Conservation (phyloP, 169 alveolate species). For the Sarcocystis neurona region DNA sequence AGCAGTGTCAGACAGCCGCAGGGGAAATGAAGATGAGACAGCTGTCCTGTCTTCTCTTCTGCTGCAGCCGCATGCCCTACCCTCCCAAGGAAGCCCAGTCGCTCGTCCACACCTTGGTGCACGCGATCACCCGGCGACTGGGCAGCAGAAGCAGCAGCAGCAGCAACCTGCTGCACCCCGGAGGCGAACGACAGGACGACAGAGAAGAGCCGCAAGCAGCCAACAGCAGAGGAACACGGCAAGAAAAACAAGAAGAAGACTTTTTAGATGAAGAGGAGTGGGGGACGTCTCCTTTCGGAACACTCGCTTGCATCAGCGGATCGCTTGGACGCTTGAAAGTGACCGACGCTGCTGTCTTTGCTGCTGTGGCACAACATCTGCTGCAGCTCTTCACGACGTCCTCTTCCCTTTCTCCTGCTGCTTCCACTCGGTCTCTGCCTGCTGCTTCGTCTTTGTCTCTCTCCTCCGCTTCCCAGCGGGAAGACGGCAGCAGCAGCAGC, state of each 20-base stretch:
- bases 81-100: slow-evolving; percentile 40
- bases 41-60: slow-evolving; percentile 45
- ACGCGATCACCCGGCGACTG: slow-evolving; percentile 21
- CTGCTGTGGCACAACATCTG: not conserved
- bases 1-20: slow-evolving; percentile 13
- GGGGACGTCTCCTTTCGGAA: slow-evolving; percentile 6
- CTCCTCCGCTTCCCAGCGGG: too few species aligned
- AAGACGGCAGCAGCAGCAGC: too few species aligned
- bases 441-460: slow-evolving; percentile 33
- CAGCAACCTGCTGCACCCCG: not conserved
- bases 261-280: not conserved
- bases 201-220: not conserved
- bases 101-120: slow-evolving; percentile 38
- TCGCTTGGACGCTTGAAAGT: slow-evolving; percentile 28
- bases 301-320: slow-evolving; percentile 52
- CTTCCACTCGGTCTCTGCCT: not conserved
- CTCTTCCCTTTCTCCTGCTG: slow-evolving; percentile 9
- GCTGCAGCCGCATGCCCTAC: slow-evolving; percentile 36
- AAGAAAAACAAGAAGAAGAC: not conserved
- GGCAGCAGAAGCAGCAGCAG: slow-evolving; percentile 39
- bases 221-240: not conserved
- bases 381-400: not conserved
- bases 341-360: slow-evolving; percentile 16
- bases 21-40: slow-evolving; percentile 46
- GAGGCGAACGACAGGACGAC: not conserved